Conservation (phyloP, 2,329 filamentous ascomycete genomes). For the Arthrocladium fulminans region DNA sequence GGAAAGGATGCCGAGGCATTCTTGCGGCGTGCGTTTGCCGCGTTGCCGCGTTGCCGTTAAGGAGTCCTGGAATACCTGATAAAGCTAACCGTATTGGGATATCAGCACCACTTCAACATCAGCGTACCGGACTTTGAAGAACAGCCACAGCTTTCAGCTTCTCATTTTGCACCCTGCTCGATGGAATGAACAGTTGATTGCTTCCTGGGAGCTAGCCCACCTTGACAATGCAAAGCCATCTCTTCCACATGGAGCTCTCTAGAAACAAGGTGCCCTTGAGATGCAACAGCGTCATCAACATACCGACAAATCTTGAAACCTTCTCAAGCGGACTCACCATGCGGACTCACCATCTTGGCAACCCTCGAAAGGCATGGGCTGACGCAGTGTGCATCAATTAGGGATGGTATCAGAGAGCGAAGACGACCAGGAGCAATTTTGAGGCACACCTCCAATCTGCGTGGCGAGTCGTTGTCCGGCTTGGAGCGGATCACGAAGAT, state of each 20-base stretch:
- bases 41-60: too few species aligned
- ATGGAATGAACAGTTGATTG: neutral
- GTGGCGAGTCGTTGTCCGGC: neutral
- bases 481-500: neutral
- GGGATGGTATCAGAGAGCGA: constrained; percentile 11
- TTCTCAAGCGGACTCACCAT: too few species aligned
- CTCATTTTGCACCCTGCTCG: neutral
- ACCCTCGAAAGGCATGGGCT: constrained; percentile 10
- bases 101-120: neutral
- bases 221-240: neutral
- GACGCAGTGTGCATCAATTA: constrained; percentile 19
- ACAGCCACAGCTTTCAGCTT: neutral
- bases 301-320: neutral
- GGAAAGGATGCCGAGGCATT: neutral
- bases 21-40: too few species aligned
- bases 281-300: neutral
- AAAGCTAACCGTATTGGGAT: neutral
- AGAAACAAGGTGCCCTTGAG: neutral
- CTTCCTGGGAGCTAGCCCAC: neutral
- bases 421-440: constrained; percentile 13
- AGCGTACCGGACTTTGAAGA: neutral
- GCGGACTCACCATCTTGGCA: neutral
- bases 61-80: neutral
- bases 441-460: constrained; percentile 10
- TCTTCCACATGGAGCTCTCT: neutral